Evolutionary conservation across 257 asterid genomes (phyloP).

Genomic region (Haberlea rhodopensis): DNA sequence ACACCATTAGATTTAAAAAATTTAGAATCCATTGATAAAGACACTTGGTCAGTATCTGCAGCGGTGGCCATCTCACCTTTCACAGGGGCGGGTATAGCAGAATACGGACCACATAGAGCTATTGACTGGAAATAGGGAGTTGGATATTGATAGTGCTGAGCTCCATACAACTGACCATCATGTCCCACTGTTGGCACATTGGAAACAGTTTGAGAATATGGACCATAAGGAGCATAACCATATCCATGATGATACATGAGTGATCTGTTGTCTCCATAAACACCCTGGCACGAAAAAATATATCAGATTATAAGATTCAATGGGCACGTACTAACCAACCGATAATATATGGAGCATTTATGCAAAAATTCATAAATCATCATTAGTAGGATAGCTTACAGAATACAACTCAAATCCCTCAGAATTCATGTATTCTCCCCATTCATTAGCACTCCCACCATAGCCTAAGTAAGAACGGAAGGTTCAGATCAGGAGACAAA

Average conservation of each 20-base stretch:
- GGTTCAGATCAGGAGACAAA: neutral
- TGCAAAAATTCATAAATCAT: neutral
- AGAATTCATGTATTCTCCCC: conserved; percentile 50
- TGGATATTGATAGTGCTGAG: too few species aligned
- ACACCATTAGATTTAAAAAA: conserved; percentile 46
- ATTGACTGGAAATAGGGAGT: too few species aligned
- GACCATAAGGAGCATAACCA: conserved; percentile 59
- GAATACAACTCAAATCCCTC: conserved; percentile 54
- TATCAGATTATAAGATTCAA: neutral
- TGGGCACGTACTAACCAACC: neutral
- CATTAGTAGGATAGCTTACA: conserved; percentile 29
- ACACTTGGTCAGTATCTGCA: conserved; percentile 52
- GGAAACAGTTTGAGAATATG: conserved; percentile 60
- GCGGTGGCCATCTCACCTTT: too few species aligned
- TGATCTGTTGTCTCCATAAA: conserved; percentile 71
- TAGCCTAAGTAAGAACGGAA: conserved; percentile 29
- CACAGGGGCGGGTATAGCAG: conserved; percentile 34
- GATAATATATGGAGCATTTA: neutral
- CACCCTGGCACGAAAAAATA: conserved; percentile 39
- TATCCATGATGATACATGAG: too few species aligned
- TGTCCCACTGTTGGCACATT: conserved; percentile 63
- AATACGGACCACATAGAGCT: conserved; percentile 42
- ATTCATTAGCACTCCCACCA: conserved; percentile 42
- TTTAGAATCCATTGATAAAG: conserved; percentile 47
- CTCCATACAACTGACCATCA: conserved; percentile 64